phyloP scores from a whole-genome alignment of 345 rosid species.

The Litchi chinensis region DNA sequence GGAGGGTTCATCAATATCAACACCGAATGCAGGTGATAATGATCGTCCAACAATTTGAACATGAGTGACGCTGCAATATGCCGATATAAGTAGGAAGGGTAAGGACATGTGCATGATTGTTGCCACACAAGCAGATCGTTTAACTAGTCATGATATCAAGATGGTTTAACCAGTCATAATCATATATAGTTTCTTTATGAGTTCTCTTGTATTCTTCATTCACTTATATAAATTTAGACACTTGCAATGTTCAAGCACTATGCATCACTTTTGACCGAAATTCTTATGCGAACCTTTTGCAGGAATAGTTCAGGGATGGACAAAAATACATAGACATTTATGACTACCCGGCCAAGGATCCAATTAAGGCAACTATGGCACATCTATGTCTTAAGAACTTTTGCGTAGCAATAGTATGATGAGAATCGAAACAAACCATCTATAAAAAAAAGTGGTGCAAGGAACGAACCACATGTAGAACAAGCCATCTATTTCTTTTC shows the following conservation, averaged over 20 bases:
- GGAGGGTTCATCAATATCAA: slow-evolving; percentile 43
- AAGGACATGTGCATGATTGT: not conserved
- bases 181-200: not conserved
- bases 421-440: not conserved
- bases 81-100: slow-evolving; percentile 19
- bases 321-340: not conserved
- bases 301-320: not conserved
- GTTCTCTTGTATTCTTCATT: not conserved
- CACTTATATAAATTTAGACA: not conserved
- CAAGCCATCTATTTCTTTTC: slow-evolving; percentile 70
- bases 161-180: not conserved
- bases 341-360: not conserved
- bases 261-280: not conserved
- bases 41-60: slow-evolving; percentile 70
- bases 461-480: slow-evolving; percentile 80
- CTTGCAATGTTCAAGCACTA: not conserved
- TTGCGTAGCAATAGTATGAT: not conserved
- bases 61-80: slow-evolving; percentile 65
- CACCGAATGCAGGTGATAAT: slow-evolving; percentile 50
- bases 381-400: not conserved
- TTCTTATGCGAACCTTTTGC: not conserved
- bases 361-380: not conserved
- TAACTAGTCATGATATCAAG: no score
- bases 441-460: slow-evolving; percentile 7
- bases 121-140: not conserved